Base-by-base conservation (phyloP, 2,329 filamentous ascomycete genomes). In the Diplodia intermedia region DNA sequence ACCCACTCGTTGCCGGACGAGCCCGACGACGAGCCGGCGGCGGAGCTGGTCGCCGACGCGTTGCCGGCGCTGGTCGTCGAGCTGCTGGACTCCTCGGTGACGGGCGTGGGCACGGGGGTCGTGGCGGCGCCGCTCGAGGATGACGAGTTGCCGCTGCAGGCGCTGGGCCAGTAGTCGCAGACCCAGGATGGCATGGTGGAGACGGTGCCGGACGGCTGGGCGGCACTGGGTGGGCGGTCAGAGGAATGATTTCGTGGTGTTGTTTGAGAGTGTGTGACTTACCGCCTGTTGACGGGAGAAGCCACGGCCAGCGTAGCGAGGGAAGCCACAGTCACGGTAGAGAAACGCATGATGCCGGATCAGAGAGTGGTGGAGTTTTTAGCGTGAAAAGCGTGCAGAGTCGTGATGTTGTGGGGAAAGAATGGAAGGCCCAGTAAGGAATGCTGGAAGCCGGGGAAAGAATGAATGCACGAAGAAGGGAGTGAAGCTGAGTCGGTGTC, bases 231-330 rank as follows among this genome's bases (percentile, higher is more conserved):
- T 31, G 4, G 43, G 43, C 29, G n/a, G 49, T 31, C 31, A 26
- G 26, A 26, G 26, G 23, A 11, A 11, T 6, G 1, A 31, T 3
- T 0, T 11, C 12, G 33, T 26, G 52, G 20, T 12, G n/a, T 31
- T 7, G 11, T 26, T 26, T 33, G 33, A 26, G 26, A 6, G 23
- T 2, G 11, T 1, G 33, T 43, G 15, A 56, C 56, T 49, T 47
- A 47, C 40, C 56, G 56, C 56, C 18, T 61, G 56, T 6, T 12
- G 20, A 61, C 11, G 18, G 56, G 56, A 11, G 40, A 20, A 4
- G 56, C 56, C 36, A 26, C 56, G 56, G 56, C 56, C 56, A 61
- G 56, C 38, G 56, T 31, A 18, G 56, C 56, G 15, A 61, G 40
- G 38, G 38, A 26, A 18, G 38, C 38, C 12, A 40, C 23, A 12